Percentiles rank a stretch among this genome's conserved stretches.
These are phyloP conservation scores for Fusarium illudens DNA, from an alignment of 2,329 filamentous ascomycete genomes.

Conservation along the genomic window DNA sequence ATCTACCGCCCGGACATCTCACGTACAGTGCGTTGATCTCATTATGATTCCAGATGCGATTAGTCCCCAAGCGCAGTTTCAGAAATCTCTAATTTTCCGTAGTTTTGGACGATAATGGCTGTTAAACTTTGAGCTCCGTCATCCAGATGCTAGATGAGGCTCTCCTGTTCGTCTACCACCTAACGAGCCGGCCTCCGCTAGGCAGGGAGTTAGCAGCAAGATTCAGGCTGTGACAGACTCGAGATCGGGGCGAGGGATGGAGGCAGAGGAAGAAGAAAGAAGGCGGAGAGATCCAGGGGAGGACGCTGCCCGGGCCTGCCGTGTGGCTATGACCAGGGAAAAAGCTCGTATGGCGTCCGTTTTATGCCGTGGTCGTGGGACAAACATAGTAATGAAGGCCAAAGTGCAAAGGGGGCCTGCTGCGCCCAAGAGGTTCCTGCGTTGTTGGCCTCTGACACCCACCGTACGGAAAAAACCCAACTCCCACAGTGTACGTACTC, in stretches of 20 bases:
- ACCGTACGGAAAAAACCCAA: slow-evolving; percentile 29
- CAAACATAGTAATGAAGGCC: slow-evolving; percentile 40
- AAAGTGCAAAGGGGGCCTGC: slow-evolving; percentile 19
- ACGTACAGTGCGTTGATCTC: slow-evolving; percentile 19
- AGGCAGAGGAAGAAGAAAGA: neutral
- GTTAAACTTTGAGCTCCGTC: slow-evolving; percentile 7
- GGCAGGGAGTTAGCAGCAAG: neutral
- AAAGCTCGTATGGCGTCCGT: slow-evolving; percentile 36
- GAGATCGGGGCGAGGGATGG: slow-evolving; percentile 19
- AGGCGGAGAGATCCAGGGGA: slow-evolving; percentile 18
- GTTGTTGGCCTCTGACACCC: neutral
- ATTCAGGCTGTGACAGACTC: neutral
- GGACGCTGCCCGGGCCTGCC: slow-evolving; percentile 26
- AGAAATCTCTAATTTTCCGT: slow-evolving; percentile 21
- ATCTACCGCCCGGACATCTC: neutral
- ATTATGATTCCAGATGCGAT: slow-evolving; percentile 21
- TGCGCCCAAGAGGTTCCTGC: slow-evolving; percentile 22
- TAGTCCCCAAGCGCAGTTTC: slow-evolving; percentile 28
- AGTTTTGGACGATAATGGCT: neutral
- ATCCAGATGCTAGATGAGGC: neutral
- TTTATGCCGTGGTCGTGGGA: slow-evolving; percentile 37
- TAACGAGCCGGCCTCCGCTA: neutral
- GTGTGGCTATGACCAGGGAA: slow-evolving; percentile 40
- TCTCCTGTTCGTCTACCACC: neutral
- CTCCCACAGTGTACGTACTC: neutral